Percentiles rank a stretch among this genome's conserved stretches.
Conservation (phyloP, 257 asterid species). For the Nemophila menziesii region DNA sequence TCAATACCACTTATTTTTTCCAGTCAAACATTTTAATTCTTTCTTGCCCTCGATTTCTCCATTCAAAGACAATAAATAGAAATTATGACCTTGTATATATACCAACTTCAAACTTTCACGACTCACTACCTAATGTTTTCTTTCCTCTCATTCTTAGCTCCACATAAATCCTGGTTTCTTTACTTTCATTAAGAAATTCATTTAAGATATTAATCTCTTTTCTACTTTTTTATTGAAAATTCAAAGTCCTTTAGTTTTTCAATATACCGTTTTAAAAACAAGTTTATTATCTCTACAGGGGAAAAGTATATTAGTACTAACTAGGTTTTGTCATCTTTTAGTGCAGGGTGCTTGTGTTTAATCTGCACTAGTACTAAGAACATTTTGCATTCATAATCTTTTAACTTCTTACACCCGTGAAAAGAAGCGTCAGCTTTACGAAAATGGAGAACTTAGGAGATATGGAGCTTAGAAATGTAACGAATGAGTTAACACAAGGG, state of each 20-base stretch:
- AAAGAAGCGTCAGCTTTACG: neutral
- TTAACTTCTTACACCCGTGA: too few relatives aligned
- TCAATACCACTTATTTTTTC: conserved; percentile 10
- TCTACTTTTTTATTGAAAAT: too few relatives aligned
- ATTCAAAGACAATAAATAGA: neutral
- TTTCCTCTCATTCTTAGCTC: neutral
- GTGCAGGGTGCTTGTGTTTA: too few relatives aligned
- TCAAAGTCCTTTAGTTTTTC: neutral
- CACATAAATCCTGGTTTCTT: too few relatives aligned
- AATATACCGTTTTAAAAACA: too few relatives aligned
- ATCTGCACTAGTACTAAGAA: too few relatives aligned
- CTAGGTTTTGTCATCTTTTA: too few relatives aligned
- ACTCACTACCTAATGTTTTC: neutral
- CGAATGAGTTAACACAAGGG: conserved; percentile 45
- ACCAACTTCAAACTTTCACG: neutral
- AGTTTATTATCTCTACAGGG: too few relatives aligned
- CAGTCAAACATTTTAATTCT: conserved; percentile 20
- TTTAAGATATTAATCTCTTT: too few relatives aligned
- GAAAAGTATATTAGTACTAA: too few relatives aligned
- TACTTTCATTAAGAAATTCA: neutral
- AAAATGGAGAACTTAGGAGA: conserved; percentile 35
- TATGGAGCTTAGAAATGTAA: conserved; percentile 21
- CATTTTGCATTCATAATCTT: too few relatives aligned
- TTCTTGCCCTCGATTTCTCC: conserved; percentile 16
- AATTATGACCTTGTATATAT: too few relatives aligned